Evolutionary conservation across 1,284 basidiomycete genomes (phyloP).

Genomic region (Erythrobasidium hasegawianum): DNA sequence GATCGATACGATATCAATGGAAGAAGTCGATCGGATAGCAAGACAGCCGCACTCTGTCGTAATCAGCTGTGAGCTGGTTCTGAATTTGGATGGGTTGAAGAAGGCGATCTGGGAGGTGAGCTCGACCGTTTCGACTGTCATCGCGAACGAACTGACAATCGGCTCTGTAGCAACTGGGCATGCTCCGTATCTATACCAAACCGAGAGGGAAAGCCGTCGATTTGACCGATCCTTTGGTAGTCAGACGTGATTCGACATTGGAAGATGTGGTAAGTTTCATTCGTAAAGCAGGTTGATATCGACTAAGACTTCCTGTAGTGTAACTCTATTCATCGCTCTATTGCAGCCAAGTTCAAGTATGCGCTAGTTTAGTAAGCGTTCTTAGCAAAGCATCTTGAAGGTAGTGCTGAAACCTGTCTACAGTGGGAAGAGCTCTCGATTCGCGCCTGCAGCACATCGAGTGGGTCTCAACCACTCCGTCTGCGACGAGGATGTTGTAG

Average conservation of each 20-base stretch:
- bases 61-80: conserved; percentile 86
- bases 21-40: conserved; percentile 79
- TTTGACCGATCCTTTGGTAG: conserved; percentile 83
- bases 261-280: conserved; percentile 62
- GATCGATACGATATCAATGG: conserved; percentile 48
- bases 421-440: conserved; percentile 41
- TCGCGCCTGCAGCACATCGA: conserved; percentile 83
- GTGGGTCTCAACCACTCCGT: conserved; percentile 77
- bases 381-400: conserved; percentile 54
- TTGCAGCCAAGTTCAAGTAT: conserved; percentile 68
- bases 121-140: neutral
- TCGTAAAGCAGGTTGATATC: conserved; percentile 1
- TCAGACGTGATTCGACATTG: conserved; percentile 86
- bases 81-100: conserved; percentile 86
- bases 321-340: conserved; percentile 59
- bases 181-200: conserved; percentile 74
- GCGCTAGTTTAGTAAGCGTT: conserved; percentile 53
- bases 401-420: neutral
- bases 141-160: too few species aligned
- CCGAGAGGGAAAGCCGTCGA: conserved; percentile 81
- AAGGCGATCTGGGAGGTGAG: conserved; percentile 76
- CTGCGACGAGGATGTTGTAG: conserved; percentile 90
- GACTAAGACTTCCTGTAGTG: conserved; percentile 58
- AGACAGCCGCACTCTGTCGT: conserved; percentile 81
- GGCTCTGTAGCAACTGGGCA: conserved; percentile 34